These are phyloP conservation scores for Sarocladiaceae sp. DNA, from an alignment of 2,329 filamentous ascomycete genomes.

Conservation along the genomic window DNA sequence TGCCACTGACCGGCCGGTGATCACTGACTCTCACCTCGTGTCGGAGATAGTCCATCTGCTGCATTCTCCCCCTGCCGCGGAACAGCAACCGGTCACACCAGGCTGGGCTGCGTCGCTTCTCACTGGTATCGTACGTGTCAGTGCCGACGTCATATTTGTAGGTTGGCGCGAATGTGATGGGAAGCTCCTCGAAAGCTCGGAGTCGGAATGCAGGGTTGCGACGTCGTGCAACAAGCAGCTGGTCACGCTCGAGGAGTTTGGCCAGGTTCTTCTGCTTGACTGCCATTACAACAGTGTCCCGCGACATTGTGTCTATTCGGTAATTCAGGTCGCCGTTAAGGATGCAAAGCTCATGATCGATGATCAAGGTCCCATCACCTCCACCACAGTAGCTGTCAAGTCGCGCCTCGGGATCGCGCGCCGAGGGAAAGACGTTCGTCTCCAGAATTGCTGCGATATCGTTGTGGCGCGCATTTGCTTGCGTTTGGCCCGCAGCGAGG, in stretches of 20 bases:
- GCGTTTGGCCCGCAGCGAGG: slow-evolving; percentile 85
- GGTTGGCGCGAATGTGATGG: slow-evolving; percentile 87
- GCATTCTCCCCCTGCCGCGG: slow-evolving; percentile 71
- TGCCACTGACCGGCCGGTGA: slow-evolving; percentile 84
- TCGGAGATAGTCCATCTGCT: slow-evolving; percentile 79
- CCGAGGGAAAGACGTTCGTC: slow-evolving; percentile 63
- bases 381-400: slow-evolving; percentile 80
- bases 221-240: slow-evolving; percentile 80
- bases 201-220: slow-evolving; percentile 87
- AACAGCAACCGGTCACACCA: slow-evolving; percentile 97
- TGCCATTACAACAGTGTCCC: slow-evolving; percentile 83
- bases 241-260: slow-evolving; percentile 88
- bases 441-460: slow-evolving; percentile 89
- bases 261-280: slow-evolving; percentile 73
- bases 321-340: slow-evolving; percentile 97
- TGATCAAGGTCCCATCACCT: slow-evolving; percentile 90
- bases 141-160: slow-evolving; percentile 99
- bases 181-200: slow-evolving; percentile 81
- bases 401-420: slow-evolving; percentile 59
- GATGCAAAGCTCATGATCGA: slow-evolving; percentile 97
- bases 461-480: slow-evolving; percentile 85
- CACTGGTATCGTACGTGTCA: slow-evolving; percentile 87
- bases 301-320: slow-evolving; percentile 93
- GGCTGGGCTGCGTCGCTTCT: slow-evolving; percentile 88
- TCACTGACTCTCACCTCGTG: slow-evolving; percentile 90